These are phyloP conservation scores for Salix arbutifolia DNA, from an alignment of 345 rosid genomes.

Conservation along the genomic window DNA sequence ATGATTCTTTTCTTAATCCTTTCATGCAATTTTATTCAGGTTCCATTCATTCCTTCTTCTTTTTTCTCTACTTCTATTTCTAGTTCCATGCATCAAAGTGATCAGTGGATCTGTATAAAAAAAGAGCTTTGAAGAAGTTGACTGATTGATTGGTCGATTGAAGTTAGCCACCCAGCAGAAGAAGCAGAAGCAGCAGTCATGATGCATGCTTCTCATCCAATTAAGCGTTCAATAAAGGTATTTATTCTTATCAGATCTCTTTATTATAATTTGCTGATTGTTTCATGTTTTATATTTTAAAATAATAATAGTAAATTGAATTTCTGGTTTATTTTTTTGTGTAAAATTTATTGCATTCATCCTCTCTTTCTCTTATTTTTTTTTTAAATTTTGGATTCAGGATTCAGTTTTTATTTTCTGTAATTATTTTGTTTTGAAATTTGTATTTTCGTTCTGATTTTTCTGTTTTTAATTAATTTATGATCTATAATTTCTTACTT, in stretches of 20 bases:
- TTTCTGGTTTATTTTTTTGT: neutral
- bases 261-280: neutral
- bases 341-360: neutral
- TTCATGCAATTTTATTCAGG: slow-evolving; percentile 38
- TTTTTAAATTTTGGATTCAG: neutral
- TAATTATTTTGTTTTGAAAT: neutral
- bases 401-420: neutral
- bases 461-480: neutral
- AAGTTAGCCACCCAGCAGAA: too few relatives aligned
- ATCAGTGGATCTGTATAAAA: neutral
- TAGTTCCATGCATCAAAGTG: neutral
- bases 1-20: slow-evolving; percentile 50
- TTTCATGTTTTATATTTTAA: neutral
- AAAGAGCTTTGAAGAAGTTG: too few relatives aligned
- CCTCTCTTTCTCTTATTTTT: neutral
- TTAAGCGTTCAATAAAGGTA: slow-evolving; percentile 62
- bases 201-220: slow-evolving; percentile 55
- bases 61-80: neutral
- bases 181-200: slow-evolving; percentile 3
- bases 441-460: neutral
- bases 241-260: neutral
- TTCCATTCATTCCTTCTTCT: slow-evolving; percentile 20
- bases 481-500: neutral
- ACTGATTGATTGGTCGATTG: neutral
- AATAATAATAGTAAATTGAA: neutral